Evolutionary conservation across 2,329 filamentous ascomycete genomes (phyloP), one percentile per base, ranked within the genome.

Genomic region (Westerdykella aurantiaca): DNA sequence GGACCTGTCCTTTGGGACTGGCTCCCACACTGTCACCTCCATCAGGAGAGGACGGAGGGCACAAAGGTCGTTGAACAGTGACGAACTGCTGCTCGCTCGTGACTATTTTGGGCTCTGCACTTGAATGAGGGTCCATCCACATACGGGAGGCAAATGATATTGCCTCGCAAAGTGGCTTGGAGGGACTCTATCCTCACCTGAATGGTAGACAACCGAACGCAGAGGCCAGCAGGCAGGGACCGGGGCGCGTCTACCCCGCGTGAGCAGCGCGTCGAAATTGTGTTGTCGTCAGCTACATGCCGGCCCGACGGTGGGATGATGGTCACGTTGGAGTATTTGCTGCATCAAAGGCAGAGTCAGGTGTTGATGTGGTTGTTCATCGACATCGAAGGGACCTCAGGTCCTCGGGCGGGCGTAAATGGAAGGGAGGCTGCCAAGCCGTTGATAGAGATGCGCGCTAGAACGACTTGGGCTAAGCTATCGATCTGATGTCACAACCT

Each of bases 251-350:
- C 37, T 23, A 42, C 12, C 31, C 23, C 25, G 38, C 39, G 39
- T 23, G 18, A 39, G 35, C 29, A 35, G 31, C n/a, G 33, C 17
- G 33, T 35, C 9, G 33, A 33, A 41, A 38, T 14, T 41, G 31
- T 34, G 38, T 37, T 9, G 4, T 29, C 7, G 9, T 29, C 25
- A 29, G 31, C 21, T 22, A 29, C 38, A 37, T 14, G 42, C 40
- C 39, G 43, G 41, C 23, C 17, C 21, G 23, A 34, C 34, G 37
- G 35, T 22, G 21, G 25, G 17, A 38, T 14, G 47, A 41, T 39
- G 49, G 49, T 50, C 42, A 22, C 34, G 43, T 45, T 34, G 22
- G 29, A 21, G 3, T 12, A 18, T 35, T 13, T 16, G 11, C 33
- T 3, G 33, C 10, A 13, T 14, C 9, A 35, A 9, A 16, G 17